phyloP scores from a whole-genome alignment of 306 rosid genomes.

The Cucurbita maxima region DNA sequence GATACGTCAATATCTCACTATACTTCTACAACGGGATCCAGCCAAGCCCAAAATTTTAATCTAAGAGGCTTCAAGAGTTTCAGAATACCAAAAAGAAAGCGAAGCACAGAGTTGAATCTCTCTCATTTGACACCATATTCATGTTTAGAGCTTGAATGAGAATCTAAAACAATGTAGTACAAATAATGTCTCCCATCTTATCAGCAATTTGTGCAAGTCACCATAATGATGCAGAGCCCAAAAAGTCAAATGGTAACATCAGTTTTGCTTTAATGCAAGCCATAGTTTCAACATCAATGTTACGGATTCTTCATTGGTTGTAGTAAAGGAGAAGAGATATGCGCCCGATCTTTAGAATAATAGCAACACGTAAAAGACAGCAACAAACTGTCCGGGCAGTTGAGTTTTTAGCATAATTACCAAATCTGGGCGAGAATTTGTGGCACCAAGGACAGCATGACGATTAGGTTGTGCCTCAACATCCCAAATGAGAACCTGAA shows the following conservation, averaged over 20 bases:
- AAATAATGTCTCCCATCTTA: not conserved
- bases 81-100: not conserved
- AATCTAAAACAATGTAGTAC: not conserved
- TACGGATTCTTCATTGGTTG: not conserved
- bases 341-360: not conserved
- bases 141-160: not conserved
- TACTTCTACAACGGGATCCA: not conserved
- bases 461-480: slow-evolving; percentile 95
- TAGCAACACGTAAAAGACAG: not conserved
- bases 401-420: slow-evolving; percentile 19
- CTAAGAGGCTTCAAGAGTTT: not conserved
- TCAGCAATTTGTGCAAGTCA: not conserved
- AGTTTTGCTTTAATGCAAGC: not conserved
- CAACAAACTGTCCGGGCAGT: not conserved
- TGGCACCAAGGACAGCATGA: slow-evolving; percentile 92
- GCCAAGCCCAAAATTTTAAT: not conserved
- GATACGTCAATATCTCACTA: not conserved
- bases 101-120: not conserved
- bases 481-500: slow-evolving; percentile 95
- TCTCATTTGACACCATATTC: not conserved
- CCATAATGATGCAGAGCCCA: not conserved
- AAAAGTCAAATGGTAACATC: not conserved
- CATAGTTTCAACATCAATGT: not conserved
- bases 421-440: slow-evolving; percentile 95
- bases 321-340: not conserved